Evolutionary conservation across 2,329 filamentous ascomycete genomes (phyloP).

Genomic region (Trichoderma gracile): DNA sequence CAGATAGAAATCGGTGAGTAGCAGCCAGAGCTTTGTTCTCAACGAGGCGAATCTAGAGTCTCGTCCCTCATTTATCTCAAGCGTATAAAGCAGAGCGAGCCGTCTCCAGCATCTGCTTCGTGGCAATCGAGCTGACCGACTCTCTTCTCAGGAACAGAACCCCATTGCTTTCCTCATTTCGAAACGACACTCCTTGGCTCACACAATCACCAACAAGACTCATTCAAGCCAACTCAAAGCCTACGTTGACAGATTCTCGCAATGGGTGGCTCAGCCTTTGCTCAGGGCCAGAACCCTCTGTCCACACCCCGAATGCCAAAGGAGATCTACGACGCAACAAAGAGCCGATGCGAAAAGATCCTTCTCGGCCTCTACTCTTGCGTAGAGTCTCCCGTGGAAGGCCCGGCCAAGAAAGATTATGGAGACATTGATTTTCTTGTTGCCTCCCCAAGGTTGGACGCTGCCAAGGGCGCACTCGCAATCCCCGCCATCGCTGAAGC

Average conservation of each 20-base stretch:
- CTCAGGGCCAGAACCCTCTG: slow-evolving; percentile 48
- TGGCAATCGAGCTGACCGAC: too few species aligned
- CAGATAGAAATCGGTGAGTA: background rate
- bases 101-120: too few species aligned
- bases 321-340: slow-evolving; percentile 56
- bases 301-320: slow-evolving; percentile 66
- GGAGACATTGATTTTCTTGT: slow-evolving; percentile 77
- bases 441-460: slow-evolving; percentile 37
- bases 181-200: background rate
- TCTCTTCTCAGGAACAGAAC: too few species aligned
- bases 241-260: background rate
- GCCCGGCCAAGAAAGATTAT: slow-evolving; percentile 64
- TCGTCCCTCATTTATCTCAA: background rate
- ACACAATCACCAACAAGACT: too few species aligned
- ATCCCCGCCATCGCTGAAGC: slow-evolving; percentile 28
- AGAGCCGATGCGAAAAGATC: slow-evolving; percentile 45
- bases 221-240: too few species aligned
- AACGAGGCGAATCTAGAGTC: too few species aligned
- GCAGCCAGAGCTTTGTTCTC: background rate
- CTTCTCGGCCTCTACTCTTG: slow-evolving; percentile 54
- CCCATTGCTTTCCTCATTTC: too few species aligned
- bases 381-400: slow-evolving; percentile 65
- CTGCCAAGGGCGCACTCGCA: slow-evolving; percentile 36
- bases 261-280: slow-evolving; percentile 70
- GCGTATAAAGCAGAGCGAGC: background rate